Conservation (phyloP, 371 early-diverging fungal genomes). For the Mortierella sp. region DNA sequence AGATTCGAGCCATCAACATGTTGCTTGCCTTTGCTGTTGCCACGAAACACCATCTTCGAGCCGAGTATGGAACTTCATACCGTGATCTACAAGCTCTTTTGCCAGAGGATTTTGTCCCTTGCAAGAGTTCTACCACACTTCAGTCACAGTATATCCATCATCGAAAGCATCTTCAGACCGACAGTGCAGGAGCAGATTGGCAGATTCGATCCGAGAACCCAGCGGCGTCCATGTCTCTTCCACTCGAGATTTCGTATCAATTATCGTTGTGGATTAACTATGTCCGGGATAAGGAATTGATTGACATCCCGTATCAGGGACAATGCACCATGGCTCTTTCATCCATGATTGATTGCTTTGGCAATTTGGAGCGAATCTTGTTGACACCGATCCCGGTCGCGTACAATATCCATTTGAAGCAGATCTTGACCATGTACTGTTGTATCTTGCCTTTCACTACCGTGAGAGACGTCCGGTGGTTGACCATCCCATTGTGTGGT, state of each 20-base stretch:
- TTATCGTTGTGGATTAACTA: constrained; percentile 64
- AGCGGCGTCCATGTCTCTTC: constrained; percentile 63
- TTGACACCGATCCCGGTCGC: constrained; percentile 83
- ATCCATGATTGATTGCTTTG: constrained; percentile 71
- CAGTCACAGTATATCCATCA: constrained; percentile 45
- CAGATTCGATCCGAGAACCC: constrained; percentile 40
- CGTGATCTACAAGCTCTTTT: constrained; percentile 63
- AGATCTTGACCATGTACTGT: constrained; percentile 73
- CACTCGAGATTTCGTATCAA: constrained; percentile 68
- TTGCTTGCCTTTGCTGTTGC: constrained; percentile 74
- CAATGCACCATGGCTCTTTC: constrained; percentile 62
- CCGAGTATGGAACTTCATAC: constrained; percentile 69
- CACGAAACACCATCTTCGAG: constrained; percentile 77
- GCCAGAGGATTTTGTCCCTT: constrained; percentile 53
- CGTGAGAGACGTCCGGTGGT: constrained; percentile 61
- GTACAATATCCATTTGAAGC: constrained; percentile 82
- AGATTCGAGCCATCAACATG: constrained; percentile 78
- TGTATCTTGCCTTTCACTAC: constrained; percentile 77
- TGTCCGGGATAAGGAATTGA: constrained; percentile 56
- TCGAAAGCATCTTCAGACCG: constrained; percentile 37
- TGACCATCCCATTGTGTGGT: constrained; percentile 68
- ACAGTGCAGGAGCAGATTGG: constrained; percentile 29
- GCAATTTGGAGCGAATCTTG: constrained; percentile 79
- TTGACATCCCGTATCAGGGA: constrained; percentile 62
- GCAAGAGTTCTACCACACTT: constrained; percentile 30